These are phyloP conservation scores for Eremothecium coryli DNA, from an alignment of 1,139 yeast genomes.

Conservation along the genomic window DNA sequence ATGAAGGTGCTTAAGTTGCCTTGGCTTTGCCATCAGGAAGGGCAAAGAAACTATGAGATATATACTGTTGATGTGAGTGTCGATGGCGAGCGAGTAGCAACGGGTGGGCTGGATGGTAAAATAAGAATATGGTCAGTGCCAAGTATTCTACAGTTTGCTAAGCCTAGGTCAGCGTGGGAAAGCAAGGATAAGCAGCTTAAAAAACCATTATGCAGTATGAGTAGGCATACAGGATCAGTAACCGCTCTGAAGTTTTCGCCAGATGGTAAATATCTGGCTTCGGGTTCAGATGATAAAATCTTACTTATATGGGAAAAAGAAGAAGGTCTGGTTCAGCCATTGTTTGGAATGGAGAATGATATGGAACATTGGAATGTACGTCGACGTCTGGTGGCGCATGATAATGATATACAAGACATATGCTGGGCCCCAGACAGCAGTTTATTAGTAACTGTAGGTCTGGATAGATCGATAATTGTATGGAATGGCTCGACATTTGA, in stretches of 20 bases:
- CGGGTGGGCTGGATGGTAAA: conserved; percentile 94
- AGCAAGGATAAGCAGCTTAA: conserved; percentile 32
- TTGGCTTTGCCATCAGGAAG: conserved; percentile 76
- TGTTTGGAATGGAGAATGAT: conserved; percentile 50
- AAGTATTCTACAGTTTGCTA: conserved; percentile 38
- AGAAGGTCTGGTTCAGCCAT: conserved; percentile 53
- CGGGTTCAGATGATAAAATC: conserved; percentile 92
- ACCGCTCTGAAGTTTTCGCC: conserved; percentile 90
- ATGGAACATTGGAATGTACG: conserved; percentile 90
- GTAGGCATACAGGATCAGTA: conserved; percentile 86
- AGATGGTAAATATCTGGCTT: conserved; percentile 79
- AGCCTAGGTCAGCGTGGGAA: conserved; percentile 11
- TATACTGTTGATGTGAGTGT: conserved; percentile 74
- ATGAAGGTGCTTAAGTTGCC: conserved; percentile 80
- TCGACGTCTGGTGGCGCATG: conserved; percentile 87
- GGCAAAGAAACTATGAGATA: conserved; percentile 70
- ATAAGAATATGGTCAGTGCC: conserved; percentile 83
- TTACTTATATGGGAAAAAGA: conserved; percentile 90
- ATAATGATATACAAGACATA: conserved; percentile 91
- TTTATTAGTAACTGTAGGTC: conserved; percentile 82
- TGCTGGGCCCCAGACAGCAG: conserved; percentile 97
- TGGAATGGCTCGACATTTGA: conserved; percentile 95
- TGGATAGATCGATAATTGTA: conserved; percentile 81
- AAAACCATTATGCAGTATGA: conserved; percentile 70
- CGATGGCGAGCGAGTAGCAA: conserved; percentile 77